phyloP scores from a whole-genome alignment of 176 grass and related monocot species.

The Hordeum vulgare region DNA sequence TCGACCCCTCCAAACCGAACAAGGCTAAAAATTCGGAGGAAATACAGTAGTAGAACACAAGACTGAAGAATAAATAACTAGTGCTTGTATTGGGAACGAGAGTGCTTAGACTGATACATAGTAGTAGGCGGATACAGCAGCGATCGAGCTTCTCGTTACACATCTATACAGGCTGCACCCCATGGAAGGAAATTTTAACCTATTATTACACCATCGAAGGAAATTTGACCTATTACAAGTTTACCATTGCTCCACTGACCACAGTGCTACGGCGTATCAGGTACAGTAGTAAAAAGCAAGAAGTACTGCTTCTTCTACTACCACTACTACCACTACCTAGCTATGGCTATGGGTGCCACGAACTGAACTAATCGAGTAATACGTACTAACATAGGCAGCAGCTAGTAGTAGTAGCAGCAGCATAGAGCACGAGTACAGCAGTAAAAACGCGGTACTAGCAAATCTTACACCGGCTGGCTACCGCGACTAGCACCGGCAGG shows the following conservation, averaged over 20 bases:
- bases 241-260: background rate
- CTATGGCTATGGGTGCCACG: background rate
- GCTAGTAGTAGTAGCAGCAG: too few species aligned
- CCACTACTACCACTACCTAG: too few species aligned
- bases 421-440: conserved; percentile 26
- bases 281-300: background rate
- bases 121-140: background rate
- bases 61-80: background rate
- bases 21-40: too few species aligned
- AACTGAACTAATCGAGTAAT: background rate
- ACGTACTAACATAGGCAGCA: too few species aligned
- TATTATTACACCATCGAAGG: background rate
- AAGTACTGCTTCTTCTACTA: background rate
- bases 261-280: background rate
- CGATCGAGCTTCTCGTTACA: conserved; percentile 19
- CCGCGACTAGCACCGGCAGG: background rate
- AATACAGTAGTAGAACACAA: background rate
- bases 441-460: conserved; percentile 43
- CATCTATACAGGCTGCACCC: conserved; percentile 17
- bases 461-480: background rate
- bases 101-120: background rate
- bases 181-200: background rate
- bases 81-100: background rate
- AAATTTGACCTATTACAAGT: background rate
- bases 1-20: too few species aligned